phyloP scores from a whole-genome alignment of 106 monocot genomes.

The Chionographis japonica region DNA sequence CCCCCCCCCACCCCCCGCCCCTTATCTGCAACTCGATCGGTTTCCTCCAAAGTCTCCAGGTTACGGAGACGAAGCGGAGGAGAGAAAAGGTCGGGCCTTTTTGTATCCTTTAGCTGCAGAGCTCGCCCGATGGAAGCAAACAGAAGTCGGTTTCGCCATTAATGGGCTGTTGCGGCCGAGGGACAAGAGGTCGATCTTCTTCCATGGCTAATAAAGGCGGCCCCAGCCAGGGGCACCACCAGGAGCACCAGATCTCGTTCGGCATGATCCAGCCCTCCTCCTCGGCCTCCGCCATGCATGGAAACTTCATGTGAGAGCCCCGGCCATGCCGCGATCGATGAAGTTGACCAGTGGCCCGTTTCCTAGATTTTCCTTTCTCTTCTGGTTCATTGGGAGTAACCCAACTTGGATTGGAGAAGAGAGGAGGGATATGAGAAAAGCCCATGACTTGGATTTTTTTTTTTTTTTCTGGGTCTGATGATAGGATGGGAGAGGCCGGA shows the following conservation, averaged over 20 bases:
- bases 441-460: too few species aligned
- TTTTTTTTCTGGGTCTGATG: too few species aligned
- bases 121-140: constrained; percentile 4
- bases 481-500: not conserved
- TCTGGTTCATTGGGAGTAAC: too few species aligned
- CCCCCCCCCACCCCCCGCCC: not conserved
- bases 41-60: constrained; percentile 7
- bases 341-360: too few species aligned
- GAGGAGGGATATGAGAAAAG: not conserved
- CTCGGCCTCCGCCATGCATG: constrained; percentile 21
- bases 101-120: constrained; percentile 3
- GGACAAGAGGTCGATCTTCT: not conserved
- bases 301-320: constrained; percentile 40
- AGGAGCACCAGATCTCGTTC: constrained; percentile 39
- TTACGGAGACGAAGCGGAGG: not conserved
- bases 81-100: not conserved
- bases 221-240: constrained; percentile 4
- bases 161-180: constrained; percentile 7
- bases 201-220: not conserved
- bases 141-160: constrained; percentile 22
- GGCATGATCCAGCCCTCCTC: constrained; percentile 35
- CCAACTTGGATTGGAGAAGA: too few species aligned
- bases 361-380: not conserved
- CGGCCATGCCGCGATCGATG: too few species aligned
- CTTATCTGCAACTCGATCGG: constrained; percentile 12